These are phyloP conservation scores for Trichoderma reesei DNA, from an alignment of 495 filamentous ascomycete genomes.

Conservation along the genomic window DNA sequence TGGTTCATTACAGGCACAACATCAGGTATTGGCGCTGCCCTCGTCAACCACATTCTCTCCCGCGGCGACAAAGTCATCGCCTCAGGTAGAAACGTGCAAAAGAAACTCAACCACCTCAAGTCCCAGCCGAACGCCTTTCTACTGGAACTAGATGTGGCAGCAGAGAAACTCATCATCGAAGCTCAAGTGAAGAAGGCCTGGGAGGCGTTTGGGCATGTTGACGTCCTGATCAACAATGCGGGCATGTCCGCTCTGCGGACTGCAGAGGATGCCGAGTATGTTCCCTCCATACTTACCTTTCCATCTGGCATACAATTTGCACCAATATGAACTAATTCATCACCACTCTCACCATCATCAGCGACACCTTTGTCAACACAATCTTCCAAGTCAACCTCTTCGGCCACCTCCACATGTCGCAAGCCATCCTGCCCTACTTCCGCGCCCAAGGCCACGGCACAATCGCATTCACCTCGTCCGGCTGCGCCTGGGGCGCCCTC, in stretches of 20 bases:
- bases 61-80: slow-evolving; percentile 42
- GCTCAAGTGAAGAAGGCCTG: slow-evolving; percentile 11
- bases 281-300: neutral
- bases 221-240: slow-evolving; percentile 26
- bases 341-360: too few species aligned
- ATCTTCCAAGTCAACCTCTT: slow-evolving; percentile 33
- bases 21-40: slow-evolving; percentile 20
- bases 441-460: slow-evolving; percentile 17
- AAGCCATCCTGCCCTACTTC: slow-evolving; percentile 22
- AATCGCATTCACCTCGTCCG: slow-evolving; percentile 20
- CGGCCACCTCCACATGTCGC: slow-evolving; percentile 25
- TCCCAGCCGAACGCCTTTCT: slow-evolving; percentile 18
- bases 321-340: neutral
- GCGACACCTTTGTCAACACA: slow-evolving; percentile 27
- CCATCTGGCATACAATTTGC: neutral
- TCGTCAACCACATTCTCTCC: slow-evolving; percentile 31
- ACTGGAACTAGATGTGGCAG: slow-evolving; percentile 35
- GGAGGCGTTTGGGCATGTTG: slow-evolving; percentile 19
- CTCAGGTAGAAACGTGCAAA: slow-evolving; percentile 23
- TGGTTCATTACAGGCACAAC: slow-evolving; percentile 25
- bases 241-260: slow-evolving; percentile 19
- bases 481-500: slow-evolving; percentile 35
- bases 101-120: slow-evolving; percentile 16
- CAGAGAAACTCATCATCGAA: slow-evolving; percentile 16
- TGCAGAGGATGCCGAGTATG: slow-evolving; percentile 20